Evolutionary conservation across 225 moss, liverwort and hornwort genomes (phyloP).

Genomic region (Sphagnum contortum): DNA sequence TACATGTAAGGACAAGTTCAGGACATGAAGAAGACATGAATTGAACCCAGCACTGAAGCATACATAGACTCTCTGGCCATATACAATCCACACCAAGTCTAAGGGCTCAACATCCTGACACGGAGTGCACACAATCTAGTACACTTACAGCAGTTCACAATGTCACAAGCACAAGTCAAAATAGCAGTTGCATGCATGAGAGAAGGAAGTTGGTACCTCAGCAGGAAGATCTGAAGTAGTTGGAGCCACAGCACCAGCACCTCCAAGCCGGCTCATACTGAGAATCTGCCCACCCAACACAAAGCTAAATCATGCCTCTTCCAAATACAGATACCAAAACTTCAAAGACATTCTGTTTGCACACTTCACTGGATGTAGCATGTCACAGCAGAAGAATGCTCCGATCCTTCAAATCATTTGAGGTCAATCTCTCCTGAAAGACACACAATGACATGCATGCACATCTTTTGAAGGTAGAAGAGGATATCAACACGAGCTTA

Average conservation of each 20-base stretch:
- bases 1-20: neutral
- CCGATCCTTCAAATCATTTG: neutral
- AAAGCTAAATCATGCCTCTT: too few species aligned
- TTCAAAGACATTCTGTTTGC: too few species aligned
- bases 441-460: constrained; percentile 1
- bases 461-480: neutral
- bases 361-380: neutral
- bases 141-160: too few species aligned
- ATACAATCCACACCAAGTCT: too few species aligned
- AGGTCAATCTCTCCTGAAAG: constrained; percentile 1
- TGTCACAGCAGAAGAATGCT: neutral
- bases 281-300: constrained; percentile 45
- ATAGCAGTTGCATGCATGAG: neutral
- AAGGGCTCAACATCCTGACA: too few species aligned
- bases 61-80: too few species aligned
- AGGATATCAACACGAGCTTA: neutral
- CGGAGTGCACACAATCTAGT: too few species aligned
- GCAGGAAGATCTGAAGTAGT: constrained; percentile 71
- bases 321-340: neutral
- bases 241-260: constrained; percentile 89
- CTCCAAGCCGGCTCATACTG: constrained; percentile 97
- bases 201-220: constrained; percentile 56
- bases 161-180: too few species aligned
- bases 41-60: too few species aligned
- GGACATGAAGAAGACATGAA: neutral